These are phyloP conservation scores for Globisporangium polare DNA, from an alignment of 352 stramenopile species.

Conservation along the genomic window DNA sequence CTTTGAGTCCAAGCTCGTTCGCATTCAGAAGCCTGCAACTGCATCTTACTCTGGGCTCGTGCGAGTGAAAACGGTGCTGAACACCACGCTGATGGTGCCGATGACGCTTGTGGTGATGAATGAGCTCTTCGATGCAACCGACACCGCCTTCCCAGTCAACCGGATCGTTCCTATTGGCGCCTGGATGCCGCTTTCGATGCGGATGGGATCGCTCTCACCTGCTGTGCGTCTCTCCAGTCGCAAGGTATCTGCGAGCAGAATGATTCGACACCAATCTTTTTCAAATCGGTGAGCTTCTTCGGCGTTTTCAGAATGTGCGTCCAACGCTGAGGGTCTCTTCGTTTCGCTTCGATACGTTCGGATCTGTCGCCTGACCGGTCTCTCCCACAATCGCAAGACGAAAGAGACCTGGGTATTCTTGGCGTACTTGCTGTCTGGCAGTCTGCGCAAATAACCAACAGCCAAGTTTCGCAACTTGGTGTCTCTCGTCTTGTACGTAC, in stretches of 20 bases:
- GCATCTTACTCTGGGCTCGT: background rate
- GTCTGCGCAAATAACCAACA: background rate
- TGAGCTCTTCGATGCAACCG: background rate
- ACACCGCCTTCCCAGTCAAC: background rate
- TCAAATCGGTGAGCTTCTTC: background rate
- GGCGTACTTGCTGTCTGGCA: background rate
- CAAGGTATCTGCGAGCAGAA: too few relatives aligned
- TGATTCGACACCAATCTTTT: too few relatives aligned
- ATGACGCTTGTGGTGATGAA: background rate
- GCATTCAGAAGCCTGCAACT: background rate
- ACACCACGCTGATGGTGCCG: background rate
- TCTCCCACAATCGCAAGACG: background rate
- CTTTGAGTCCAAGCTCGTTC: constrained; percentile 1
- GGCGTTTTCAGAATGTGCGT: too few relatives aligned
- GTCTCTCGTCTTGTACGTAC: background rate
- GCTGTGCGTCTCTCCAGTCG: background rate
- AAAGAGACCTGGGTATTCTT: background rate
- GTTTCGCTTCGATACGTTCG: background rate
- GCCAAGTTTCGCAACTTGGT: background rate
- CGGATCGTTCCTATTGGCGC: background rate
- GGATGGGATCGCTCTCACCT: background rate
- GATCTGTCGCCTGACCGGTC: background rate
- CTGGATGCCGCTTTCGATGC: background rate
- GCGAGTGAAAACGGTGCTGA: background rate
- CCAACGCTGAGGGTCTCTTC: background rate